These are phyloP conservation scores for Syzygium jambos DNA, from an alignment of 345 rosid species.

Conservation along the genomic window DNA sequence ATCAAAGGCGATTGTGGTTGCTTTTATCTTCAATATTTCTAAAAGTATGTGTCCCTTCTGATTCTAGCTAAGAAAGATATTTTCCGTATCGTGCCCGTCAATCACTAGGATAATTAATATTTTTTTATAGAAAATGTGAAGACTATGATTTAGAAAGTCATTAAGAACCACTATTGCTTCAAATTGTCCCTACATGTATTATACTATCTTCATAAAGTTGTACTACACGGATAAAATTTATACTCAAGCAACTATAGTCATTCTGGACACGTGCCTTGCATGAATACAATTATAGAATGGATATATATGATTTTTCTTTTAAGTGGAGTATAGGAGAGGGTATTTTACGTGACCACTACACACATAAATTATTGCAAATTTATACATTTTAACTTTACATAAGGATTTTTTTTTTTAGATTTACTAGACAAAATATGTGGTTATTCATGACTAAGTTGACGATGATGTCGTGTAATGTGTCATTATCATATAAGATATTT, in stretches of 20 bases:
- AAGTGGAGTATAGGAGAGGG: neutral
- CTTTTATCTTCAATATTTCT: neutral
- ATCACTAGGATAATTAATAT: neutral
- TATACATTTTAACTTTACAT: neutral
- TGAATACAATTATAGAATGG: no score
- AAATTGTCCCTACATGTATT: neutral
- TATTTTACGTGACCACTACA: neutral
- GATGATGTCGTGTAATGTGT: fast-evolving
- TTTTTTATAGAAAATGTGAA: no score
- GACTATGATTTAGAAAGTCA: neutral
- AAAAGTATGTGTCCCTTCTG: neutral
- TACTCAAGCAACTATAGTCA: neutral
- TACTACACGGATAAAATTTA: neutral
- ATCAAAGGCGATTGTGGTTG: neutral
- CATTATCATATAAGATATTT: neutral
- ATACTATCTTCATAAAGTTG: neutral
- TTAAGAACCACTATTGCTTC: neutral
- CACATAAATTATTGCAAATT: neutral
- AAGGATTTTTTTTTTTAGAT: neutral
- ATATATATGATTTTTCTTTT: no score
- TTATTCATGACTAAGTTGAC: neutral
- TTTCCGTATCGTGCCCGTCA: neutral
- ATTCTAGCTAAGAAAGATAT: neutral
- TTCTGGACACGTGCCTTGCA: neutral
- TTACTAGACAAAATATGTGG: no score